Base-by-base conservation (phyloP, 805 yeast genomes). In the Hanseniaspora taiwanica region DNA sequence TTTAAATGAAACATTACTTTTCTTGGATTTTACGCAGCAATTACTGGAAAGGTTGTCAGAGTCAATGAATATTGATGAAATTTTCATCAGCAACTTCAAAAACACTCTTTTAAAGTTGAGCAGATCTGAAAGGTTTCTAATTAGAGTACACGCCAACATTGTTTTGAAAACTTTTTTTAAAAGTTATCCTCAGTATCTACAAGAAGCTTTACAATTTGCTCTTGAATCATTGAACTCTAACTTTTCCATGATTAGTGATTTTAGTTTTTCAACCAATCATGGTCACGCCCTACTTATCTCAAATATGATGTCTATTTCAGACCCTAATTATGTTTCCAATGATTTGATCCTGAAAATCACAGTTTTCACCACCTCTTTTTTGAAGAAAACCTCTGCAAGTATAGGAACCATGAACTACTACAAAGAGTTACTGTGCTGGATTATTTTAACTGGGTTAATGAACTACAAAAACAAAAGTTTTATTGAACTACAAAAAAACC, bases 401-500 rank as follows among this genome's bases (percentile, higher is more conserved):
- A 58, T 60, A 0, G 48, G 56, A 2, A 44, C 56, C 8, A 34
- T 57, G 34, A 40, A 64, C 44, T 52, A 62, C 54, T 52, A 59
- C 47, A 54, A 66, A 48, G 52, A 63, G 29, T 38, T 71, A 37
- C 54, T 71, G 34, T 58, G 83, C 32, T 81, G 91, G 89, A 66
- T 72, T 13, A 50, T 78, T 19, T 50, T 81, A 18, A 63, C 68
- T 44, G 89, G 89, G 2, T 55, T 80, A 3, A 72, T 81, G 66
- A 71, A 76, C 38, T 71, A 73, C 49, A 51, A 59, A 0, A 81
- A 79, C 3, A 67, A 68, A 13, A 59, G 64, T 19, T 71, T 73
- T 42, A 61, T 81, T 27, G 62, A 66, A 38, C 63, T 74, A 42
- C 78, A 78, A 46, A 59, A 69, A 12, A 67, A 76, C 2, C 84